Percentiles rank a stretch among this genome's conserved stretches.
phyloP scores from a whole-genome alignment of 768 basidiomycete species.

The Podaxis mareebaensis region DNA sequence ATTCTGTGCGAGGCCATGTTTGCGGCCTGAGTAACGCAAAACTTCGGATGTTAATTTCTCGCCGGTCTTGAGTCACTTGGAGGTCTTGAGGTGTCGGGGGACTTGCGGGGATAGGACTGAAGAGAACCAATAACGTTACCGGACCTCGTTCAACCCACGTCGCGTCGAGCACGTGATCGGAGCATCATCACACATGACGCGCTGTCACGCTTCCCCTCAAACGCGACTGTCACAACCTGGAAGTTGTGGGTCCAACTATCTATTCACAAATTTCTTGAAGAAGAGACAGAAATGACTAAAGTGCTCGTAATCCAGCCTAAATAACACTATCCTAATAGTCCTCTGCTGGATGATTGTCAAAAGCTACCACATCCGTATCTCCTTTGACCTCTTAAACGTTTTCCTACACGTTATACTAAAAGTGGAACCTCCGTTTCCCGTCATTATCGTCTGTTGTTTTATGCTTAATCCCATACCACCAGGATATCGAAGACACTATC shows the following conservation, averaged over 20 bases:
- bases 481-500: neutral
- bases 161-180: conserved; percentile 23
- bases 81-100: neutral
- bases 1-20: conserved; percentile 48
- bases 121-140: neutral
- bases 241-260: too few species aligned
- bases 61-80: neutral
- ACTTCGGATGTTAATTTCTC: neutral
- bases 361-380: too few species aligned
- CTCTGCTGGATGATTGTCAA: too few species aligned
- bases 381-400: neutral
- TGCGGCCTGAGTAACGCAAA: neutral
- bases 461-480: neutral
- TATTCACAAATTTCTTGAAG: too few species aligned
- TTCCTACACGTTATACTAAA: neutral
- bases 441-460: neutral
- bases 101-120: neutral
- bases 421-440: neutral
- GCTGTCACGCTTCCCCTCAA: neutral
- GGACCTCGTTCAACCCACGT: conserved; percentile 2
- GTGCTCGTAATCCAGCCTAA: too few species aligned
- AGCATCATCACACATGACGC: neutral
- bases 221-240: too few species aligned
- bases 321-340: too few species aligned
- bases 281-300: too few species aligned